These are phyloP conservation scores for Penicillium aurantiogriseum DNA, from an alignment of 2,329 filamentous ascomycete genomes.

Conservation along the genomic window DNA sequence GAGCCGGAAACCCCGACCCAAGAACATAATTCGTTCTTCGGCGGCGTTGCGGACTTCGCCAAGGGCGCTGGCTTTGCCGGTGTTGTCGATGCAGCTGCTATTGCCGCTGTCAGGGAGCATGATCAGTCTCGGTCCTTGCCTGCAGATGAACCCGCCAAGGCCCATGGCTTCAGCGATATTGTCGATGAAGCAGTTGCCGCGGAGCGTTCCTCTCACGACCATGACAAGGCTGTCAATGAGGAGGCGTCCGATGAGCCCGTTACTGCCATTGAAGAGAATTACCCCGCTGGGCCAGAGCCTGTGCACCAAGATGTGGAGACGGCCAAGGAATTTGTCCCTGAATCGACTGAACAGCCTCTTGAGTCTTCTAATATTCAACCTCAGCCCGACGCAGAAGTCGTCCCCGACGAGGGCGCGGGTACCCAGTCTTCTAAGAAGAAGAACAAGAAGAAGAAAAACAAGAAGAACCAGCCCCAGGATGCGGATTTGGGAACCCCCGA, in stretches of 20 bases:
- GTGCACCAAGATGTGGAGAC: not conserved
- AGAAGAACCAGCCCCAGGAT: constrained; percentile 25
- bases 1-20: constrained; percentile 12
- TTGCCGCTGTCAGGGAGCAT: constrained; percentile 17
- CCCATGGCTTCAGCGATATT: constrained; percentile 16
- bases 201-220: constrained; percentile 5
- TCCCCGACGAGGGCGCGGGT: constrained; percentile 16
- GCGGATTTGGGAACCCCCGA: constrained; percentile 8
- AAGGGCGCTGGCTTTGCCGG: constrained; percentile 18
- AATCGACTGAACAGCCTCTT: constrained; percentile 2
- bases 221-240: constrained; percentile 7
- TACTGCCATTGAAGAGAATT: constrained; percentile 15
- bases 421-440: constrained; percentile 27
- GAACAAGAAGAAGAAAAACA: constrained; percentile 41
- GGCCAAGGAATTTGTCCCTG: constrained; percentile 9
- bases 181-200: constrained; percentile 23
- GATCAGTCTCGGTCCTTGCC: constrained; percentile 4
- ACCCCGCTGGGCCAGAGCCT: not conserved
- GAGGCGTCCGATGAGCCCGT: constrained; percentile 11
- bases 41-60: not conserved
- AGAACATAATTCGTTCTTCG: constrained; percentile 8
- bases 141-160: not conserved
- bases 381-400: constrained; percentile 11
- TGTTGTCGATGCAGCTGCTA: constrained; percentile 27
- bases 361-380: not conserved